A percentile compares a stretch with the other conserved stretches of the same genome.
Conservation (phyloP, 1,284 basidiomycete genomes). For the Apiotrichum brassicae region DNA sequence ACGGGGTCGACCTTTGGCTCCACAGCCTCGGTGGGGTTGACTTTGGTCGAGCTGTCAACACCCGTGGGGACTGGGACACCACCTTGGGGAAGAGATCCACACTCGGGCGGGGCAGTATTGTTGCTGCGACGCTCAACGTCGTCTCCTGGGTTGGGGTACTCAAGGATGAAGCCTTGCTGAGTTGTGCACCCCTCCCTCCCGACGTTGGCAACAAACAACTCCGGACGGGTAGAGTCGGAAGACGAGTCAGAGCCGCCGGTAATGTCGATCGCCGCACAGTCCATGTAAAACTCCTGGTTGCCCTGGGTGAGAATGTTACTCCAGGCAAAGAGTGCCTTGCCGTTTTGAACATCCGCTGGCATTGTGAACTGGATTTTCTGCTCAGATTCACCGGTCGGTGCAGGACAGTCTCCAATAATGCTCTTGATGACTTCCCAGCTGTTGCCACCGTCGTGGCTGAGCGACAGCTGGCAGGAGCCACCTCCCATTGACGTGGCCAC, state of each 20-base stretch:
- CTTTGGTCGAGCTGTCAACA: too few relatives aligned
- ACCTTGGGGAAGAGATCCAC: too few relatives aligned
- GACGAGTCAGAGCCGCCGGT: conserved; percentile 25
- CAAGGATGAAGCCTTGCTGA: conserved; percentile 15
- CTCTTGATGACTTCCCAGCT: conserved; percentile 47
- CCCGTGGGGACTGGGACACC: too few relatives aligned
- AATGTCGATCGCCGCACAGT: conserved; percentile 47
- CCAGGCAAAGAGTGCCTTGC: conserved; percentile 46
- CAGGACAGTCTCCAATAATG: conserved; percentile 45
- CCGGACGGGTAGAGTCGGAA: conserved; percentile 23
- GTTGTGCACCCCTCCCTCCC: conserved; percentile 41
- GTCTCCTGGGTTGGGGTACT: conserved; percentile 16
- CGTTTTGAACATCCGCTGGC: conserved; percentile 35
- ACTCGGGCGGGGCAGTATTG: neutral
- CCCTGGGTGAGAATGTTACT: conserved; percentile 47
- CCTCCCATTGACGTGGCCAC: too few relatives aligned
- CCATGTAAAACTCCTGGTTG: conserved; percentile 46
- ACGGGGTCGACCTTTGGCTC: too few relatives aligned
- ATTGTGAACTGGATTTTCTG: conserved; percentile 37
- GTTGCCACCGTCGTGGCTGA: conserved; percentile 46
- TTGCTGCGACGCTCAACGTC: conserved; percentile 2
- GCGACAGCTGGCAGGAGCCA: conserved; percentile 46
- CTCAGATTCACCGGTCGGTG: conserved; percentile 21
- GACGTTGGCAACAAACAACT: conserved; percentile 47
- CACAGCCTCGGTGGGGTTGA: too few relatives aligned